phyloP scores from a whole-genome alignment of 2,329 filamentous ascomycete species.

The Xylaria sp. region DNA sequence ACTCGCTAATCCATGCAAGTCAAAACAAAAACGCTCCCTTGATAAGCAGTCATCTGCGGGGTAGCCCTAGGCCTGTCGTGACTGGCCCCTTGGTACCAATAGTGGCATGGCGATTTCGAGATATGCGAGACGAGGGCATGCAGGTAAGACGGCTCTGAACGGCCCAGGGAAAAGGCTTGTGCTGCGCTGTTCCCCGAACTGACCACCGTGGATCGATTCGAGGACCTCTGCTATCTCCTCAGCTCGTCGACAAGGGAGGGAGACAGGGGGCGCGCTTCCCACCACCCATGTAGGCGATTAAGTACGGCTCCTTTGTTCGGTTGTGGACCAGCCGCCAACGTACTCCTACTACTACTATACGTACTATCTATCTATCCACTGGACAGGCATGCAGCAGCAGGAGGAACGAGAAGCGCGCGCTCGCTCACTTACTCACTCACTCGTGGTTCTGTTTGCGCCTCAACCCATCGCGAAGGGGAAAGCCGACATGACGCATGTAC shows the following conservation, averaged over 20 bases:
- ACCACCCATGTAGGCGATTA: constrained; percentile 22
- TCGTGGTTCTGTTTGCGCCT: not conserved
- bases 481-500: constrained; percentile 1
- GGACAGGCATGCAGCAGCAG: constrained; percentile 1
- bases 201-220: constrained; percentile 28
- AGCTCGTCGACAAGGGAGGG: constrained; percentile 18
- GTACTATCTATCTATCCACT: not conserved
- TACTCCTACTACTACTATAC: not conserved
- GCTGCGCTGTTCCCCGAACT: constrained; percentile 15
- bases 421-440: not conserved
- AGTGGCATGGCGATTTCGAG: constrained; percentile 16
- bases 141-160: constrained; percentile 24
- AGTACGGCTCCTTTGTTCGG: constrained; percentile 21
- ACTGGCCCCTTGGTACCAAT: constrained; percentile 12
- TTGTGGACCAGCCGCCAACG: not conserved
- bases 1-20: constrained; percentile 28
- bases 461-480: not conserved
- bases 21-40: constrained; percentile 12
- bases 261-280: constrained; percentile 15
- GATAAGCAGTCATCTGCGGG: constrained; percentile 38
- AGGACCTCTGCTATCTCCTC: constrained; percentile 11
- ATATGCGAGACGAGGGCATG: constrained; percentile 24
- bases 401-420: not conserved
- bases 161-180: constrained; percentile 26
- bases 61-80: constrained; percentile 22